These are phyloP conservation scores for Trifolium repens DNA, from an alignment of 306 rosid species.

Conservation along the genomic window DNA sequence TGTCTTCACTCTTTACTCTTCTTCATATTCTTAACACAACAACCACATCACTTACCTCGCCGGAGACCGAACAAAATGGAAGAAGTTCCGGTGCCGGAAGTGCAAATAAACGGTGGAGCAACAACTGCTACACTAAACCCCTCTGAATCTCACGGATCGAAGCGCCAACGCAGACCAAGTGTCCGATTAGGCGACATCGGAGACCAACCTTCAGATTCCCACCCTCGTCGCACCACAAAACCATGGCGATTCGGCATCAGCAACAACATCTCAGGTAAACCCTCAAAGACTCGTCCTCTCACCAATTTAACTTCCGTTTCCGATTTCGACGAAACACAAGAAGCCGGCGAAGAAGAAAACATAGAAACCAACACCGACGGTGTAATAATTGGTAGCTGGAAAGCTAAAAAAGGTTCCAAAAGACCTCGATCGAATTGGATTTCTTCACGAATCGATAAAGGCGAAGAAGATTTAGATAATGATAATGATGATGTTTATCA, in stretches of 20 bases:
- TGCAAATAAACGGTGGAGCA: slow-evolving; percentile 59
- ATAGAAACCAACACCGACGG: slow-evolving; percentile 67
- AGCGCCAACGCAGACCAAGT: slow-evolving; percentile 89
- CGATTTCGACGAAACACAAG: slow-evolving; percentile 66
- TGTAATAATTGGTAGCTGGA: slow-evolving; percentile 86
- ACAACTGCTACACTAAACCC: slow-evolving; percentile 40
- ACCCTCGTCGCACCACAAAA: slow-evolving; percentile 62
- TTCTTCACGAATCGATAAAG: slow-evolving; percentile 58
- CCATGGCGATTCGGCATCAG: slow-evolving; percentile 29
- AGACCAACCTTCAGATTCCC: slow-evolving; percentile 78
- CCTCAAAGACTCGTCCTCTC: slow-evolving; percentile 78
- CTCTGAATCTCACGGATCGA: slow-evolving; percentile 68
- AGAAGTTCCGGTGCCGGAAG: slow-evolving; percentile 65
- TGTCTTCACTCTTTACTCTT: neutral
- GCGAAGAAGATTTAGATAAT: slow-evolving; percentile 33
- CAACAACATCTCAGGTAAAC: slow-evolving; percentile 54
- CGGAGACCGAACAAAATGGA: slow-evolving; percentile 50
- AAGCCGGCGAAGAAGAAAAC: slow-evolving; percentile 54
- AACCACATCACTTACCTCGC: neutral
- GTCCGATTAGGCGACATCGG: slow-evolving; percentile 95
- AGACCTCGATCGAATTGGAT: slow-evolving; percentile 84
- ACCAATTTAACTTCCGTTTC: slow-evolving; percentile 59
- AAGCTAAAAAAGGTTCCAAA: slow-evolving; percentile 63
- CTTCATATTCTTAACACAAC: no score
- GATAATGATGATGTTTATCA: slow-evolving; percentile 59